Base-by-base conservation (phyloP, 352 stramenopile genomes). In the Phytophthora ohioensis region DNA sequence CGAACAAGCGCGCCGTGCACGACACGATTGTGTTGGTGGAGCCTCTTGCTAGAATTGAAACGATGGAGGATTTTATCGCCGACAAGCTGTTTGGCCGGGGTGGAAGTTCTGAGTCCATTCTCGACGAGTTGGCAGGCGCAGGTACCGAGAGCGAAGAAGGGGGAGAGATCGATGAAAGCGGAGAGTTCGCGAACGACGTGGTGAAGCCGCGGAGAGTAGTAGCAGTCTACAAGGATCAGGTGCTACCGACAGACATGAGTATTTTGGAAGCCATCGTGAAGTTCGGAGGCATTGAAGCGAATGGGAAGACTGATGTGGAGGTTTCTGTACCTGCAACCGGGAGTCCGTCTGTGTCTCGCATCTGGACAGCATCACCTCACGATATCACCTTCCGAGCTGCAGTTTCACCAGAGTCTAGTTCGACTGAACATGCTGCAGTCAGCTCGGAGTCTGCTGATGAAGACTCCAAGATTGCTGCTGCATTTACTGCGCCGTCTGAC, bases 1-100 rank as follows among this genome's bases (percentile, higher is more conserved):
- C 64, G 4, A 88, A 83, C 57, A 78, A 79, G 41, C 61, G 73
- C 11, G 41, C 54, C 4, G 79, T 93, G 2, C 82, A 91, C 34
- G 81, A 92, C 30, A 91, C 87, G 0, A 79, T 94, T 32, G 87
- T 94, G 51, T 63, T 94, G 0, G 87, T 94, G 9, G 87, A 94
- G 38, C 87, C 87, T 12, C 78, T 94, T 35, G 87, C 87, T 17
- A 75, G 87, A 12, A 87, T 94, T 39, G 84, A 91, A 48, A 92
- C 87, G 34, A 91, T 94, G 53, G 84, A 94, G 51, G 83, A 89
- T 35, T 94, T 92, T 61, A 90, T 94, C 9, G 60, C 64, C 7
- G 87, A 91, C 43, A 88, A 91, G 52, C 52, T 92, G 4, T 91
- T 91, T 67, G 84, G 82, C 3, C 65, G 69, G 3, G 57, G 61